Base-by-base conservation (phyloP, 345 rosid species). In the Melaleuca quinquenervia region DNA sequence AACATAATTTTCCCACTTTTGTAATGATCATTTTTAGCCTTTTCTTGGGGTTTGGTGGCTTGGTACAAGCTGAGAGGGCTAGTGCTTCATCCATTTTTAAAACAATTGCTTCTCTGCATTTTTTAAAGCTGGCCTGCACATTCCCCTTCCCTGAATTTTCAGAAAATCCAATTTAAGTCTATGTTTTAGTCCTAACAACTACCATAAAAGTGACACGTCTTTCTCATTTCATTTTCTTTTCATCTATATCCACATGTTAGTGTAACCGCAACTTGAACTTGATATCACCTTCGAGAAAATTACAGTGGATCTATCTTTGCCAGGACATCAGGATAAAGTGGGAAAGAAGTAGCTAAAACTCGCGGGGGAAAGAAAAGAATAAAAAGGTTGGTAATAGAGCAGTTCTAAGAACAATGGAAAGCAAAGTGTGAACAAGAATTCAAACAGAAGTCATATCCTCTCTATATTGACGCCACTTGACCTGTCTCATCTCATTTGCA, bases 371-470 rank as follows among this genome's bases (percentile, higher is more conserved):
- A 78, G 84, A 82, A 27, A 32, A 22, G 20, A 83, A 83, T 6
- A 21, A 88, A 82, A 85, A 85, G 58, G 16, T 49, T 7, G 60
- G 85, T 85, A 82, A 90, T 84, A 87, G 45, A 76, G 27, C 6
- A 45, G 84, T 89, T 82, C 45, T 32, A 60, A 7, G 85, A 85
- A 80, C 52, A 11, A 29, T 29, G 62, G 54, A 52, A 45, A 49
- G 85, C 80, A 9, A 58, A 82, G 41, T 70, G 80, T 70, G 80
- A 84, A 82, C 88, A 90, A 93, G 88, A 90, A 93, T 94, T 95
- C 82, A 88, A 91, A 84, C 84, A 89, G 87, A 95, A 89, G 96
- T 90, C 83, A 91, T 62, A 86, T 85, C 85, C 86, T 82, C 75
- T 54, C 85, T 83, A 58, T 3, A 48, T 64, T 48, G 53, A 70